Percentiles rank a stretch among this genome's conserved stretches.
Evolutionary conservation across 1,139 yeast species (phyloP).

Genomic region (Hansenula anomala): DNA sequence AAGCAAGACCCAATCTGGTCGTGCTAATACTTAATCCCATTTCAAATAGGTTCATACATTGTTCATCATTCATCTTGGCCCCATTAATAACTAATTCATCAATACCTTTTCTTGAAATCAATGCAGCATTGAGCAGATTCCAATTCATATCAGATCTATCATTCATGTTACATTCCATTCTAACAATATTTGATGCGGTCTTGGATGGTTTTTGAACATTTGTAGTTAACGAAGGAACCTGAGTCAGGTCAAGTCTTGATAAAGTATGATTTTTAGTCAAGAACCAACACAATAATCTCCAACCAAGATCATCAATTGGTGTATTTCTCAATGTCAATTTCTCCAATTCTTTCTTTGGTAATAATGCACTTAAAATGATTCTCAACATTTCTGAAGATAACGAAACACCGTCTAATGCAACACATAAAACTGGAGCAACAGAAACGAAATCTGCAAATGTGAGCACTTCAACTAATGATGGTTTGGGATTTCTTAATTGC

Average conservation of each 20-base stretch:
- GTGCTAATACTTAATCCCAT: slow-evolving; percentile 50
- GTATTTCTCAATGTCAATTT: slow-evolving; percentile 70
- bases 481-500: slow-evolving; percentile 66
- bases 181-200: slow-evolving; percentile 25
- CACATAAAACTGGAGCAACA: slow-evolving; percentile 65
- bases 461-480: slow-evolving; percentile 68
- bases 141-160: slow-evolving; percentile 73
- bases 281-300: slow-evolving; percentile 70
- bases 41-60: slow-evolving; percentile 54
- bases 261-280: slow-evolving; percentile 55
- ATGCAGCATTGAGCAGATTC: slow-evolving; percentile 64
- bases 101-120: slow-evolving; percentile 66
- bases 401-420: slow-evolving; percentile 66
- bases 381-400: slow-evolving; percentile 62
- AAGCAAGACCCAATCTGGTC: slow-evolving; percentile 60
- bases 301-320: slow-evolving; percentile 61
- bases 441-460: slow-evolving; percentile 73
- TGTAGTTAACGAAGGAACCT: slow-evolving; percentile 58
- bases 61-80: slow-evolving; percentile 53
- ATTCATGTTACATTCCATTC: slow-evolving; percentile 57
- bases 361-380: slow-evolving; percentile 55
- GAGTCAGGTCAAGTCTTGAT: slow-evolving; percentile 60
- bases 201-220: slow-evolving; percentile 49
- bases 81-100: slow-evolving; percentile 70
- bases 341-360: slow-evolving; percentile 55